These are phyloP conservation scores for Alloascoidea hylecoeti DNA, from an alignment of 805 yeast species.

Conservation along the genomic window DNA sequence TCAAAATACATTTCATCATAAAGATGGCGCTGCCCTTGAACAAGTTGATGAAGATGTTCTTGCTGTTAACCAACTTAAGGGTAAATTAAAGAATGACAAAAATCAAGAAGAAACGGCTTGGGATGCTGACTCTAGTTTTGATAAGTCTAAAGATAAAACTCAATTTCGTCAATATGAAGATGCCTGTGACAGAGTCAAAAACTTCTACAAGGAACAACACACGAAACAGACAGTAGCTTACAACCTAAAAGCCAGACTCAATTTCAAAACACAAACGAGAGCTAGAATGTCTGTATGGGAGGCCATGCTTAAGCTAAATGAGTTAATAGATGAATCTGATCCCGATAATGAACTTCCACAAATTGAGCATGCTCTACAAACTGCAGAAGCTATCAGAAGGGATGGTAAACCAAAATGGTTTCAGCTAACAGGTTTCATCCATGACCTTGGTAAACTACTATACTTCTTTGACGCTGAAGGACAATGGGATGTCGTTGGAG, in stretches of 20 bases:
- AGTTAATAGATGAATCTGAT: constrained; percentile 54
- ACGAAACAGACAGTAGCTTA: constrained; percentile 59
- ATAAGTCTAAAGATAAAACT: constrained; percentile 16
- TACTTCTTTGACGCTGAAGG: constrained; percentile 62
- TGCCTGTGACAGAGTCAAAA: constrained; percentile 54
- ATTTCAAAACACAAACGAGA: constrained; percentile 52
- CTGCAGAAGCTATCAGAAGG: constrained; percentile 59
- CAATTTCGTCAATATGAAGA: constrained; percentile 52
- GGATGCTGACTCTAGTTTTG: constrained; percentile 10
- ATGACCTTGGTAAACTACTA: constrained; percentile 55
- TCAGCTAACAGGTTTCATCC: constrained; percentile 59
- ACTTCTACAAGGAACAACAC: constrained; percentile 56
- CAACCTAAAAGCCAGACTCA: constrained; percentile 56
- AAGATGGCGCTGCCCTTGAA: constrained; percentile 1
- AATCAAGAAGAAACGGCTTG: constrained; percentile 5
- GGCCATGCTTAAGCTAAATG: constrained; percentile 45
- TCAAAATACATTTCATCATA: no score
- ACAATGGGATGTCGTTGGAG: constrained; percentile 76
- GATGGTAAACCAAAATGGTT: constrained; percentile 66
- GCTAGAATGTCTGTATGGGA: constrained; percentile 65
- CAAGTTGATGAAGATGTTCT: not conserved
- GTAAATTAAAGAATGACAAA: not conserved
- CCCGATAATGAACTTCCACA: constrained; percentile 67
- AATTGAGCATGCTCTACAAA: constrained; percentile 62
- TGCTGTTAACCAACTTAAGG: not conserved